Base-by-base conservation (phyloP, 345 rosid species). In the Gossypium raimondii region DNA sequence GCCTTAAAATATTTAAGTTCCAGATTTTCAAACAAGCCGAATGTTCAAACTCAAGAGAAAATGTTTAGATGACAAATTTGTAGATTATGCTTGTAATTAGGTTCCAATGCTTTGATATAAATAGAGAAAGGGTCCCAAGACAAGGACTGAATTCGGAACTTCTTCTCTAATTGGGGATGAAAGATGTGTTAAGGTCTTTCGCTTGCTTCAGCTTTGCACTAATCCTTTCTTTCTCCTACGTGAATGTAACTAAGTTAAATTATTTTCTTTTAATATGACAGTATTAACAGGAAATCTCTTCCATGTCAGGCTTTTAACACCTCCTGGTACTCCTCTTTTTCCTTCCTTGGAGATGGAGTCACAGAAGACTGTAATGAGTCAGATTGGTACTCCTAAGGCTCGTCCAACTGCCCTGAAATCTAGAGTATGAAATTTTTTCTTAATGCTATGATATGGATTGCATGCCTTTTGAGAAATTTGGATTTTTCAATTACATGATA, bases 331-430 rank as follows among this genome's bases (percentile, higher is more conserved):
- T 47, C 99, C 99, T 69, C 87, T 95, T 65, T 95, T 95, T 76
- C 98, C 99, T 74, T 93, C 99, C 22, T 84, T 95, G 87, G 99
- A 93, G 87, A 88, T 89, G 96, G 97, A 90, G 79, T 88, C 97
- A 13, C 97, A 81, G 27, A 90, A 89, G 81, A 85, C 90, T 3
- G 68, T 85, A 70, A 89, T 87, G 97, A 89, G 78, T 81, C 94
- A 89, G 84, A 76, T 84, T 77, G 87, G 87, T 53, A 83, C 87
- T 72, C 84, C 94, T 61, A 93, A 89, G 85, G 83, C 89, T 57
- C 88, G 86, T 27, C 75, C 89, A 0, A 86, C 92, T 70, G 82
- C 89, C 73, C 74, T 87, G 70, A 89, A 87, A 83, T 91, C 97
- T 77, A 85, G 97, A 82, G 99, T 96, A 89, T 89, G 92, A 65